phyloP scores from a whole-genome alignment of 1,284 basidiomycete genomes.

The Moniliophthora roreri region DNA sequence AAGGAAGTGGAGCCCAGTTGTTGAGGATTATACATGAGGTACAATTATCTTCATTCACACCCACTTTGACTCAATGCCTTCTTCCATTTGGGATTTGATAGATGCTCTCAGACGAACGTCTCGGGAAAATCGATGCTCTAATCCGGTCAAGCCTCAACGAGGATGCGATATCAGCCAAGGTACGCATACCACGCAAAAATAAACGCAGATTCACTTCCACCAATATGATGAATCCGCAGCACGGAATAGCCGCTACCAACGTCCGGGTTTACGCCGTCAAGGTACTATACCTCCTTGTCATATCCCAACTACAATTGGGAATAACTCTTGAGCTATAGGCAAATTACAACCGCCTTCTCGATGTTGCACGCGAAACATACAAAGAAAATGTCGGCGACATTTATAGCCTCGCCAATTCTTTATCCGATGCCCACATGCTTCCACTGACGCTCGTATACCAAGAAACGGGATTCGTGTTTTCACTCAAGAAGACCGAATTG shows the following conservation, averaged over 20 bases:
- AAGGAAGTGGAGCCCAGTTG: constrained; percentile 57
- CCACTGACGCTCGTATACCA: constrained; percentile 69
- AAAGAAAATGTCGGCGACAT: constrained; percentile 90
- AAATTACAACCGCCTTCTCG: constrained; percentile 79
- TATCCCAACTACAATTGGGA: neutral
- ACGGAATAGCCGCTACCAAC: constrained; percentile 68
- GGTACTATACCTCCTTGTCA: constrained; percentile 29
- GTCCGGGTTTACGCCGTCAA: constrained; percentile 84
- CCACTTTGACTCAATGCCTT: no score
- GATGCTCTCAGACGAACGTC: constrained; percentile 73
- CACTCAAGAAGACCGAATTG: constrained; percentile 64
- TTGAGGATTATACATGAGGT: constrained; percentile 65
- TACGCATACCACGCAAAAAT: constrained; percentile 23
- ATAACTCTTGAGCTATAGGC: constrained; percentile 42
- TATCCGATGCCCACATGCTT: constrained; percentile 62
- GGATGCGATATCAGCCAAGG: constrained; percentile 59
- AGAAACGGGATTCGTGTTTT: constrained; percentile 70
- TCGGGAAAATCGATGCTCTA: constrained; percentile 59
- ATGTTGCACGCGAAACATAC: constrained; percentile 90
- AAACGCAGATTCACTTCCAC: no score
- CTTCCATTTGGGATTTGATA: constrained; percentile 26
- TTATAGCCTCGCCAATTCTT: constrained; percentile 56
- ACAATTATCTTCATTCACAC: constrained; percentile 14
- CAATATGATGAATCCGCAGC: constrained; percentile 35
- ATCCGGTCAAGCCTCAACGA: constrained; percentile 73